Conservation (phyloP, 495 filamentous ascomycete genomes). For the Apodospora peruviana region DNA sequence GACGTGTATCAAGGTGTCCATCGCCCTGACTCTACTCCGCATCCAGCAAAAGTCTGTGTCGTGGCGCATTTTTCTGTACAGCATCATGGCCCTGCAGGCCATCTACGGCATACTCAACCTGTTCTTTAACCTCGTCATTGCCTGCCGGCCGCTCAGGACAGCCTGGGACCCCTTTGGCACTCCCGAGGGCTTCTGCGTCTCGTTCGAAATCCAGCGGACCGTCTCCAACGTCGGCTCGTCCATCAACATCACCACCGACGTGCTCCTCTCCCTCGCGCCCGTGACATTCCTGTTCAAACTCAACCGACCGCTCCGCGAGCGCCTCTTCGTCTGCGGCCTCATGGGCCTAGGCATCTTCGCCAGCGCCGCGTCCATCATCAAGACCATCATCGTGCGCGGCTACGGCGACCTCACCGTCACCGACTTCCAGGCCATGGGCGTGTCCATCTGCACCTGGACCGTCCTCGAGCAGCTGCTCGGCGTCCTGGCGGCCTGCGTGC, state of each 20-base stretch:
- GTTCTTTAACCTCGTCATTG: constrained; percentile 17
- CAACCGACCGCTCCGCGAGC: constrained; percentile 20
- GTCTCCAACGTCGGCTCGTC: constrained; percentile 15
- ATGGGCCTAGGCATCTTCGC: constrained; percentile 25
- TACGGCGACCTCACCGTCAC: constrained; percentile 8
- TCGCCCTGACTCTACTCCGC: constrained; percentile 21
- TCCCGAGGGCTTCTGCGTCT: constrained; percentile 10
- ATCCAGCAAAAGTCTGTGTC: constrained; percentile 28
- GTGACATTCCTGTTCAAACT: constrained; percentile 19
- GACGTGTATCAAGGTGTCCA: constrained; percentile 25
- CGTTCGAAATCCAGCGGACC: constrained; percentile 8
- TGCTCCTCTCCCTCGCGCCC: constrained; percentile 19
- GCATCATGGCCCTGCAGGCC: constrained; percentile 41
- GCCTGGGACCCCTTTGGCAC: constrained; percentile 14
- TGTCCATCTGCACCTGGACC: constrained; percentile 22
- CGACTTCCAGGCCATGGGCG: constrained; percentile 12
- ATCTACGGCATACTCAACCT: constrained; percentile 47
- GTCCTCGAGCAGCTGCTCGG: constrained; percentile 18
- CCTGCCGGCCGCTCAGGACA: constrained; percentile 16
- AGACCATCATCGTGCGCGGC: constrained; percentile 19
- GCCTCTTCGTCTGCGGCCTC: constrained; percentile 21
- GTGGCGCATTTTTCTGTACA: constrained; percentile 48
- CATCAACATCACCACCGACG: constrained; percentile 23
- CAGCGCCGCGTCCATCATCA: constrained; percentile 14
- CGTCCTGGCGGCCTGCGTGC: constrained; percentile 22